These are phyloP conservation scores for Crotalaria pallida DNA, from an alignment of 306 rosid species.

Conservation along the genomic window DNA sequence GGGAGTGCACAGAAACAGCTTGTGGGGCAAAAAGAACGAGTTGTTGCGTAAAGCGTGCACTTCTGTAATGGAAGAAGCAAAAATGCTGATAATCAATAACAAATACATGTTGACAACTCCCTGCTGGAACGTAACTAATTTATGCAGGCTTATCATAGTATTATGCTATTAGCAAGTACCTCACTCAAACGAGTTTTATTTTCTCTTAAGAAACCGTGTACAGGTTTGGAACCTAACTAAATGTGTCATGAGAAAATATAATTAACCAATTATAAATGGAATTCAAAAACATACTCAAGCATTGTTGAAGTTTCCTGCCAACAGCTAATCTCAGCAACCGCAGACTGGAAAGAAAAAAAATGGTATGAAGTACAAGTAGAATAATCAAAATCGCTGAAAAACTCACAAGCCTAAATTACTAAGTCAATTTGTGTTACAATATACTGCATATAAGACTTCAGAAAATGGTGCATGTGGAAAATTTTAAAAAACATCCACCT, in stretches of 20 bases:
- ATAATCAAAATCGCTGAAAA: neutral
- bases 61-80: conserved; percentile 47
- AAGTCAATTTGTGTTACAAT: neutral
- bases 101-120: neutral
- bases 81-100: neutral
- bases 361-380: neutral
- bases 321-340: conserved; percentile 85
- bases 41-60: conserved; percentile 94
- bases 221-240: neutral
- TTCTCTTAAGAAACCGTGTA: neutral
- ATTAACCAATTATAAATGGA: neutral
- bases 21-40: conserved; percentile 96
- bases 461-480: neutral
- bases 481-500: conserved; percentile 40
- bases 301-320: conserved; percentile 90
- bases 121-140: neutral
- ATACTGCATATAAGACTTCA: neutral
- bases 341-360: conserved; percentile 58
- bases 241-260: neutral
- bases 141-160: neutral
- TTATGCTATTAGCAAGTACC: neutral
- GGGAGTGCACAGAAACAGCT: conserved; percentile 91
- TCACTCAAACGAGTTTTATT: neutral
- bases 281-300: conserved; percentile 67
- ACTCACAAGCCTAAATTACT: neutral